Base-by-base conservation (phyloP, 345 rosid genomes). In the Rhizophora apiculata region DNA sequence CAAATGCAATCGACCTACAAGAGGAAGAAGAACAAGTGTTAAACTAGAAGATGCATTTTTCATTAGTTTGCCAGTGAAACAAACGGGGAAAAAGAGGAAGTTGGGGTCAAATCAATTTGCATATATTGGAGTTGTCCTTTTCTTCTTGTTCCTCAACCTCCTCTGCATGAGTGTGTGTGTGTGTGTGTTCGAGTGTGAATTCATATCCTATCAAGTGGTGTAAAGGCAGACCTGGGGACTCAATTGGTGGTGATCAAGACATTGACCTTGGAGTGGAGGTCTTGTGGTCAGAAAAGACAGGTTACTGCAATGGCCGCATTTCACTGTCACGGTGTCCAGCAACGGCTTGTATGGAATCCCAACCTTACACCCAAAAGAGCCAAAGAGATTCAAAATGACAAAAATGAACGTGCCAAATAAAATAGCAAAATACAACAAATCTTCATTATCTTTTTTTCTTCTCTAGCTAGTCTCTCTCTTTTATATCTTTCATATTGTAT, bases 291-390 rank as follows among this genome's bases (percentile, higher is more conserved):
- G 98, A 74, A 90, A 92, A 10, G 98, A 90, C 39, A 95, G 89
- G 80, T 92, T 89, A 69, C 96, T 86, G 76, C 97, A 92, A 72
- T 95, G 99, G 1, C 98, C 99, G 49, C 99, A 95, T 76, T 92
- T 95, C 80, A 95, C 99, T 4, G 98, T 92, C 79, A 90, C 96
- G 5, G 98, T 92, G 63, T 92, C 98, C 71, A 92, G 82, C 92
- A 86, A 67, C 70, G 91, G 74, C 81, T 90, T 92, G 91, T 87
- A 70, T 74, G 99, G 99, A 76, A 95, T 88, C 71, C 96, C 96
- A 29, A 95, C 99, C 99, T 94, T 3, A 27, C 11, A 7, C 60
- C 3, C 16, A 56, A 21, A 24, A 11, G 16, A 56, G 30, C 16
- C 60, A 56, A 24, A 8, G 59, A 10, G 27, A 15, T 7, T 55